Evolutionary conservation across 257 asterid species (phyloP).

Genomic region (Cinchona pubescens): DNA sequence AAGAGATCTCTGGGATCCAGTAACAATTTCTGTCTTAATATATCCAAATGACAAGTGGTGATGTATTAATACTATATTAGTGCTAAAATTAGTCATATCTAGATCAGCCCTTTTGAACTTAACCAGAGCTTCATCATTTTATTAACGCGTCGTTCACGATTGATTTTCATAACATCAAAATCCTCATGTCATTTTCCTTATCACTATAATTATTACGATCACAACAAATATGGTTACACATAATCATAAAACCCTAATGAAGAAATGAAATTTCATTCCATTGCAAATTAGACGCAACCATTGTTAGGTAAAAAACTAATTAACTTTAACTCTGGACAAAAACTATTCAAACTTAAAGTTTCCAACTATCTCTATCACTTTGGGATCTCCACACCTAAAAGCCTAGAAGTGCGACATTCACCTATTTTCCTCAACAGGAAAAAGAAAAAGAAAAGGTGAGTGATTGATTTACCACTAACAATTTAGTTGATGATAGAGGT

Average conservation of each 20-base stretch:
- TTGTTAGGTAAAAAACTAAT: neutral
- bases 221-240: neutral
- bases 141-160: neutral
- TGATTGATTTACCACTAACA: neutral
- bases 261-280: neutral
- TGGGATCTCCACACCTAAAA: neutral
- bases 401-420: neutral
- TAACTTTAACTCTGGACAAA: neutral
- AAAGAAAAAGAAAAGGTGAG: neutral
- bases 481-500: neutral
- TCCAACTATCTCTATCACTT: neutral
- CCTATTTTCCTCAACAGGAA: too few relatives aligned
- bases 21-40: neutral
- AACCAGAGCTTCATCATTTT: neutral
- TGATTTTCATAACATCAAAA: neutral
- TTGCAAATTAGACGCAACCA: neutral
- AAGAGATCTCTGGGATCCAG: neutral
- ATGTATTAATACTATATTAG: neutral
- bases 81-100: neutral
- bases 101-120: neutral
- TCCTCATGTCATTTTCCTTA: neutral
- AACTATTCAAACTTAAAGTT: neutral
- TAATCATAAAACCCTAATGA: too few relatives aligned
- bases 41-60: neutral
- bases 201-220: neutral